Conservation (phyloP, 2,329 filamentous ascomycete species). For the Chaetomiaceae sp. region DNA sequence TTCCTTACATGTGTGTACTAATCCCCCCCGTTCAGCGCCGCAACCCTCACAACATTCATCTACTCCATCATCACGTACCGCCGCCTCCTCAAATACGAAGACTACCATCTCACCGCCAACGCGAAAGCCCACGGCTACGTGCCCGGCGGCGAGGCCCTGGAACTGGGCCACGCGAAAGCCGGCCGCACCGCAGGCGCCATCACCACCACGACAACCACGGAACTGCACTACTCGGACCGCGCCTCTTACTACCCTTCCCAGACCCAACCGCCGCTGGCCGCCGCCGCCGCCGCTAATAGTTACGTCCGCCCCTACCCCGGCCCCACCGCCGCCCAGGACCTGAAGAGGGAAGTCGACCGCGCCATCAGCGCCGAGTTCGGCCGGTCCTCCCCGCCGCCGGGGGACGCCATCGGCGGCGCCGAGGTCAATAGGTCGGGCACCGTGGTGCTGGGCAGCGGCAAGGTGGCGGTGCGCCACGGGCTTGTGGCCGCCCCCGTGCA, state of each 20-base stretch:
- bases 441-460: conserved; percentile 22
- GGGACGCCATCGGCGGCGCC: background rate
- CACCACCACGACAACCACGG: background rate
- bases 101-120: conserved; percentile 47
- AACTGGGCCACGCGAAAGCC: conserved; percentile 8
- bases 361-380: conserved; percentile 34
- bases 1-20: too few species aligned
- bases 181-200: background rate
- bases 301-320: too few species aligned
- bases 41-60: conserved; percentile 40
- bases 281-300: conserved; percentile 28
- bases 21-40: conserved; percentile 31
- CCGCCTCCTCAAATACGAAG: conserved; percentile 45
- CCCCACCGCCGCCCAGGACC: too few species aligned
- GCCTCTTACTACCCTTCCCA: background rate
- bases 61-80: conserved; percentile 48
- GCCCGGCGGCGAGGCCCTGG: background rate
- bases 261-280: conserved; percentile 26
- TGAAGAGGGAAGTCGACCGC: conserved; percentile 30
- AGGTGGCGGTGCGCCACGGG: conserved; percentile 13
- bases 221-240: background rate
- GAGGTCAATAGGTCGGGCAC: conserved; percentile 18
- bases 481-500: background rate
- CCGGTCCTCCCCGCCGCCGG: conserved; percentile 24
- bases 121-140: conserved; percentile 33